Conservation (phyloP, 805 yeast species). For the Lachancea lanzarotensis region DNA sequence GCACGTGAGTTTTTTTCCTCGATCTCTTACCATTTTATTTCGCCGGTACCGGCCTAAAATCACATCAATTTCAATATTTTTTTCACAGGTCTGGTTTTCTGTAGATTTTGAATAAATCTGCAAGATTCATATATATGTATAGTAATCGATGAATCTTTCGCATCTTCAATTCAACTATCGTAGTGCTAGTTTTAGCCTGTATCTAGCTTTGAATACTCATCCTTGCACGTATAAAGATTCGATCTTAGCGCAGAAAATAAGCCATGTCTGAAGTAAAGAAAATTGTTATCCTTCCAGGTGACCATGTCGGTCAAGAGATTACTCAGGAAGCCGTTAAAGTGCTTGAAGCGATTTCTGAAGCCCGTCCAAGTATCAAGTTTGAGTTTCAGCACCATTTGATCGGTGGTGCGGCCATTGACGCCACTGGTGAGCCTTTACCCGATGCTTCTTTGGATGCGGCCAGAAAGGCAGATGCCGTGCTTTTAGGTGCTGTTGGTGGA, state of each 20-base stretch:
- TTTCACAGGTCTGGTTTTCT: not conserved
- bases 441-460: conserved; percentile 79
- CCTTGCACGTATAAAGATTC: too few species aligned
- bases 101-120: not conserved
- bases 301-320: conserved; percentile 92
- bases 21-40: not conserved
- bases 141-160: not conserved
- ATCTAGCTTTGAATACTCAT: too few species aligned
- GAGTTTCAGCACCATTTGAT: conserved; percentile 78
- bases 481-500: conserved; percentile 97
- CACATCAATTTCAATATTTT: not conserved
- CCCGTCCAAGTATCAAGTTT: conserved; percentile 52
- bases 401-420: conserved; percentile 98
- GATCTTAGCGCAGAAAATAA: not conserved
- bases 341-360: conserved; percentile 65
- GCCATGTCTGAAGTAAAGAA: conserved; percentile 39
- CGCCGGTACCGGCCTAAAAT: conserved; percentile 8
- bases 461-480: conserved; percentile 86
- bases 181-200: not conserved
- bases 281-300: conserved; percentile 89
- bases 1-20: not conserved
- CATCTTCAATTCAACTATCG: not conserved
- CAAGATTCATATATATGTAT: conserved; percentile 1
- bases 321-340: conserved; percentile 89
- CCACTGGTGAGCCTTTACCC: conserved; percentile 87